Conservation (phyloP, 2,329 filamentous ascomycete genomes). For the Calonectria crousiana region DNA sequence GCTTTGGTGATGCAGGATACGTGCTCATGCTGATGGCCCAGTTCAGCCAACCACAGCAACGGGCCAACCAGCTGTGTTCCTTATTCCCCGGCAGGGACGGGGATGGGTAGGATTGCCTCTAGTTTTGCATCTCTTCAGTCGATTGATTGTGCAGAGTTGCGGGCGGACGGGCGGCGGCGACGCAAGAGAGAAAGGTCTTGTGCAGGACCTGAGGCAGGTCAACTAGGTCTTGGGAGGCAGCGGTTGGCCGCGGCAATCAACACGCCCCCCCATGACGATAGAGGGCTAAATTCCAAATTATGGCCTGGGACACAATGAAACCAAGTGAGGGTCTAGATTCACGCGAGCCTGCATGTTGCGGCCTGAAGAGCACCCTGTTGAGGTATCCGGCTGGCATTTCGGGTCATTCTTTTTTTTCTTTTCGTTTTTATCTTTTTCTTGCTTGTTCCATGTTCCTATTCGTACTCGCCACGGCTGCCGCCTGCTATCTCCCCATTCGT, state of each 20-base stretch:
- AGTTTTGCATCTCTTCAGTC: constrained; percentile 1
- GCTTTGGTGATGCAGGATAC: not conserved
- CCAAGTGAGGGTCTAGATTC: constrained; percentile 1
- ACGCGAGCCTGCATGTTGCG: not conserved
- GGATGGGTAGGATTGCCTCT: constrained; percentile 8
- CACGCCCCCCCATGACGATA: not conserved
- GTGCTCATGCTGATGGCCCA: constrained; percentile 3
- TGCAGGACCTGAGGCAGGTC: not conserved
- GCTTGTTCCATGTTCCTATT: not conserved
- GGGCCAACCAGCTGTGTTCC: not conserved
- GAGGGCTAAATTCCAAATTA: constrained; percentile 12
- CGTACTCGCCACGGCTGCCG: not conserved
- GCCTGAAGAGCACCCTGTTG: not conserved
- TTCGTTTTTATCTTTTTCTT: not conserved
- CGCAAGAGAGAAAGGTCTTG: not conserved
- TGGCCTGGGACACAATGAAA: constrained; percentile 4
- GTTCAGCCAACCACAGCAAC: constrained; percentile 14
- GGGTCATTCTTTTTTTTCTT: not conserved
- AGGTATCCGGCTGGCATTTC: constrained; percentile 5
- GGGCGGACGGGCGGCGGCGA: constrained; percentile 8
- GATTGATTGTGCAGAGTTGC: constrained; percentile 14
- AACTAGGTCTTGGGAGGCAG: constrained; percentile 2
- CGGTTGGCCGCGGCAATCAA: constrained; percentile 5
- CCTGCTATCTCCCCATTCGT: not conserved
- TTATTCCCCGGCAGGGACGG: constrained; percentile 15